Evolutionary conservation across 345 rosid genomes (phyloP).

Genomic region (Excoecaria cochinchinensis): DNA sequence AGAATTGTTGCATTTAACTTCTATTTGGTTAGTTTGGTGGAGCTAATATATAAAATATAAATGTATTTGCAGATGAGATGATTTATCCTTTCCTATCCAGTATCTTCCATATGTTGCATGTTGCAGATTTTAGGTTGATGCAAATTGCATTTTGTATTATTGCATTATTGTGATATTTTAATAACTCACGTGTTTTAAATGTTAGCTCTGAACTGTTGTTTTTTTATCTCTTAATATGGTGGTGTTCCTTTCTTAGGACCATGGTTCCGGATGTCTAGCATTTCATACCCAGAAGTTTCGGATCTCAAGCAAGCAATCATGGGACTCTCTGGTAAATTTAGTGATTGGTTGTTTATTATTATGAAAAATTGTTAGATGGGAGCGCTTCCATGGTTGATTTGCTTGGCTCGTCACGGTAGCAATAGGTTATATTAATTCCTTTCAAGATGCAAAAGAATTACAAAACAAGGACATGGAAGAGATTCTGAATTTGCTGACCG

Average conservation of each 20-base stretch:
- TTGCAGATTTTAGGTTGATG: background rate
- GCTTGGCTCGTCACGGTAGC: slow-evolving; percentile 39
- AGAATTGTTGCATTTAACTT: background rate
- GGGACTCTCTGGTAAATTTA: slow-evolving; percentile 57
- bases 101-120: background rate
- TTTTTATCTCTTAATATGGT: background rate
- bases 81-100: background rate
- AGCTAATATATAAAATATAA: background rate
- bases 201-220: background rate
- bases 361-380: slow-evolving; percentile 5
- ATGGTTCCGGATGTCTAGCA: slow-evolving; percentile 76
- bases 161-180: background rate
- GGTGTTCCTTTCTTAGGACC: slow-evolving; percentile 51
- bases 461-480: slow-evolving; percentile 43
- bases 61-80: background rate
- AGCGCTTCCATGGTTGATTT: slow-evolving; percentile 10
- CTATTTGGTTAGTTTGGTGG: background rate
- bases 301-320: slow-evolving; percentile 53
- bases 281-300: slow-evolving; percentile 64
- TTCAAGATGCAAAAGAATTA: slow-evolving; percentile 42
- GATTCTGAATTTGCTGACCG: slow-evolving; percentile 52
- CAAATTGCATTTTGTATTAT: background rate
- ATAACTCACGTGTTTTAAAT: background rate
- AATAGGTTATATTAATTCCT: slow-evolving; percentile 45
- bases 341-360: background rate